Conservation (phyloP, 805 yeast genomes). For the Monosporozyma unispora region DNA sequence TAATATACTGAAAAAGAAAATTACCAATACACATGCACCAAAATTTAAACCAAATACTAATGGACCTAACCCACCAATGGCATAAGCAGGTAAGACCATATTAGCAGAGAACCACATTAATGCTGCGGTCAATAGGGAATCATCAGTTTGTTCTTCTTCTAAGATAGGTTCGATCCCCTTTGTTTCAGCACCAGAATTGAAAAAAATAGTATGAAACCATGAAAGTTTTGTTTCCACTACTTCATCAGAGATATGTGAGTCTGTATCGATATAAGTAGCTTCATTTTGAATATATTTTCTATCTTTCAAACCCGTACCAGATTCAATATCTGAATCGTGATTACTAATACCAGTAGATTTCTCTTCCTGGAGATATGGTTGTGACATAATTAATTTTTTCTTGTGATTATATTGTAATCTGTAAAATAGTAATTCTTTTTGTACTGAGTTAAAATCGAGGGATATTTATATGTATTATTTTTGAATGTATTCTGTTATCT, state of each 20-base stretch:
- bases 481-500: too few species aligned
- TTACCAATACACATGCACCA: constrained; percentile 58
- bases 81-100: constrained; percentile 73
- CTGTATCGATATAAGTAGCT: constrained; percentile 2
- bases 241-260: constrained; percentile 6
- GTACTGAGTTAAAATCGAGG: too few species aligned
- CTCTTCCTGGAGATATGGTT: background rate
- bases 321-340: background rate
- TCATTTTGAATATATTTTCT: background rate
- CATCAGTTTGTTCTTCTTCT: constrained; percentile 67
- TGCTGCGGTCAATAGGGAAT: constrained; percentile 59
- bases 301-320: background rate
- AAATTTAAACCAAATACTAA: constrained; percentile 60
- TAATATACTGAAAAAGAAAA: constrained; percentile 62
- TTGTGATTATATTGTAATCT: background rate
- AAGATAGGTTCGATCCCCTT: constrained; percentile 77
- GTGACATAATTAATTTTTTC: background rate
- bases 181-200: constrained; percentile 39
- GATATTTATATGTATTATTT: too few species aligned
- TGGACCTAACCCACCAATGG: constrained; percentile 67
- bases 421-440: too few species aligned
- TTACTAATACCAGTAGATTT: background rate
- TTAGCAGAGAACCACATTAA: constrained; percentile 91
- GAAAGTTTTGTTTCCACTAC: constrained; percentile 12
- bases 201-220: constrained; percentile 19